phyloP scores from a whole-genome alignment of 164 flowering plant species.

The Macadamia integrifolia region DNA sequence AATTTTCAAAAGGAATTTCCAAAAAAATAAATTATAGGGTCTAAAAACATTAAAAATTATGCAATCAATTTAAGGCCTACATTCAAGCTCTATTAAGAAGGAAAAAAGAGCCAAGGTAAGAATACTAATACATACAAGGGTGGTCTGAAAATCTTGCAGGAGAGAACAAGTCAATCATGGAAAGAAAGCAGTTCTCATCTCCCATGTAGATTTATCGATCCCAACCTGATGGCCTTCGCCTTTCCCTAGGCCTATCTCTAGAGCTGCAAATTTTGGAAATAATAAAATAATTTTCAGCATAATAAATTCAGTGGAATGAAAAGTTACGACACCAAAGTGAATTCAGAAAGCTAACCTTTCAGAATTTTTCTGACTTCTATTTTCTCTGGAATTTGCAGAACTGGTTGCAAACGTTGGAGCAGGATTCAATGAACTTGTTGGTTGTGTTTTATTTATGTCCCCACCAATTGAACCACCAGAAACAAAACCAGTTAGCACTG shows the following conservation, averaged over 20 bases:
- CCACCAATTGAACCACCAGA: conserved; percentile 97
- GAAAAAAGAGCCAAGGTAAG: neutral
- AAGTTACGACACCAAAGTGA: neutral
- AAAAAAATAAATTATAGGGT: too few species aligned
- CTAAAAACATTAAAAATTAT: neutral
- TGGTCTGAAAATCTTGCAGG: neutral
- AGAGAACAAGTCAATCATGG: neutral
- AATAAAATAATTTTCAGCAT: conserved; percentile 7
- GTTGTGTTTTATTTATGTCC: conserved; percentile 32
- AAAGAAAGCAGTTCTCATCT: neutral
- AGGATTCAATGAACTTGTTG: conserved; percentile 26
- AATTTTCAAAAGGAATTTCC: too few species aligned
- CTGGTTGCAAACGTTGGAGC: conserved; percentile 30
- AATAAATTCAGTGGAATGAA: neutral
- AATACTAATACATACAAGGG: conserved; percentile 3
- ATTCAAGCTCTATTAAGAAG: neutral
- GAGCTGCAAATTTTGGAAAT: conserved; percentile 40
- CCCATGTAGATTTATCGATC: conserved; percentile 38
- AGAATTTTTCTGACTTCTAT: conserved; percentile 31
- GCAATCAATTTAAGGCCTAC: neutral
- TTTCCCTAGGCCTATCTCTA: conserved; percentile 66
- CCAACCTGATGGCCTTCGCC: conserved; percentile 94
- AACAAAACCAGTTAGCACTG: conserved; percentile 75
- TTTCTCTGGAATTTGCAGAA: conserved; percentile 26
- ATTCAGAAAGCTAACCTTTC: conserved; percentile 46